A percentile compares a stretch with the other conserved stretches of the same genome.
These are phyloP conservation scores for Trichoderma asperellum DNA, from an alignment of 2,329 filamentous ascomycete genomes.

Conservation along the genomic window DNA sequence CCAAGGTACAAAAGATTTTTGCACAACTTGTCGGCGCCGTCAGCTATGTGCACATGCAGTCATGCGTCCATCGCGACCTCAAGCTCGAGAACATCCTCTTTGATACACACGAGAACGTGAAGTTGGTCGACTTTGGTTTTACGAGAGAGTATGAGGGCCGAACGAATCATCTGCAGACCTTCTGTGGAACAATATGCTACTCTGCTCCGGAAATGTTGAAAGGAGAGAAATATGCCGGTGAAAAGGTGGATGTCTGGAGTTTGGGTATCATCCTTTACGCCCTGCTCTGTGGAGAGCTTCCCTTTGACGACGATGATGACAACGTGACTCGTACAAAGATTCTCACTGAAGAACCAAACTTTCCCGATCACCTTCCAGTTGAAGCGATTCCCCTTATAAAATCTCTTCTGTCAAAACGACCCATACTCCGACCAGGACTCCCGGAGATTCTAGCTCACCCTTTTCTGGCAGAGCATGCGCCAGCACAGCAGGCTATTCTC, in stretches of 20 bases:
- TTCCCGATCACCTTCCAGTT: slow-evolving; percentile 75
- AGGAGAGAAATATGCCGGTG: slow-evolving; percentile 95
- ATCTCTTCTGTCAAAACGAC: slow-evolving; percentile 84
- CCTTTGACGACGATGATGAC: slow-evolving; percentile 96
- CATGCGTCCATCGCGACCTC: slow-evolving; percentile 93
- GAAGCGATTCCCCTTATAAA: slow-evolving; percentile 79
- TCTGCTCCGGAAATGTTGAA: slow-evolving; percentile 98
- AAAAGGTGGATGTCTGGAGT: slow-evolving; percentile 98
- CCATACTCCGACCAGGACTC: slow-evolving; percentile 77
- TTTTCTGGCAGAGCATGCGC: slow-evolving; percentile 84
- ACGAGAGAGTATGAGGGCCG: slow-evolving; percentile 97
- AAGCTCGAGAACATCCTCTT: slow-evolving; percentile 91
- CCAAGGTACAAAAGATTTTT: slow-evolving; percentile 94
- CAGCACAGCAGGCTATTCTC: slow-evolving; percentile 85
- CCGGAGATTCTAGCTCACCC: slow-evolving; percentile 86
- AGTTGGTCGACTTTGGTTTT: slow-evolving; percentile 97
- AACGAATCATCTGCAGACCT: slow-evolving; percentile 92
- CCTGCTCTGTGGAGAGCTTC: slow-evolving; percentile 80
- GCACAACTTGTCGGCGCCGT: slow-evolving; percentile 94
- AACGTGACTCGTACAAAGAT: slow-evolving; percentile 83
- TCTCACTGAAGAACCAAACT: slow-evolving; percentile 81
- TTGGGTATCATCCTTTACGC: slow-evolving; percentile 84
- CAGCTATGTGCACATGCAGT: slow-evolving; percentile 90
- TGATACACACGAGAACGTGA: slow-evolving; percentile 96
- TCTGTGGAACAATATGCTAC: slow-evolving; percentile 97